Evolutionary conservation across 2,329 filamentous ascomycete genomes (phyloP), one percentile per base, ranked within the genome.

Genomic region (Curvularia eragrostidis): DNA sequence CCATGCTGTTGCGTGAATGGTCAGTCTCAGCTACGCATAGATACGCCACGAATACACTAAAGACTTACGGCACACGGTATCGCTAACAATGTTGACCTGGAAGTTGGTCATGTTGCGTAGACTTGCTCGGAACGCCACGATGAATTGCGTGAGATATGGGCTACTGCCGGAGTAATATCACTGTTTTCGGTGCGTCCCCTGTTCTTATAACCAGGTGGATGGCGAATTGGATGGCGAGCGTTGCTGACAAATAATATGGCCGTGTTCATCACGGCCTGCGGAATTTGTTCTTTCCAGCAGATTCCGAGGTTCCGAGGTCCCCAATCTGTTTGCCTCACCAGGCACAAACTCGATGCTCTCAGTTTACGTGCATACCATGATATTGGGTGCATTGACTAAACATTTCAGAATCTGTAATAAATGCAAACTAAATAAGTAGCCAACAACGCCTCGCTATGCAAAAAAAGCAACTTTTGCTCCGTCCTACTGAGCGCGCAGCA

Each of bases 31-130:
- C 8, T 19, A 5, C 3, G 9, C 13, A 15, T 18, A n/a, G 15
- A 36, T 43, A 24, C n/a, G 13, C 24, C 13, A n/a, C 8, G 5
- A 12, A 19, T 44, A 23, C 30, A 1, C 24, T 48, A 6, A 46
- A 38, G 34, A 67, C 81, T 69, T 81, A 85, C 65, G 91, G 90
- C 91, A 96, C 66, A 95, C 85, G 2, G 87, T 90, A 78, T 96
- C 93, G n/a, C 86, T 91, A 57, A 93, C 87, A 46, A 76, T 85
- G 58, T 89, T 86, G 77, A 96, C 90, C 61, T 87, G 85, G 80
- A 93, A 91, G 68, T 87, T 86, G 19, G 75, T 77, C 75, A 78
- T 78, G 54, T 49, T 75, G 63, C 62, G 65, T 30, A 75, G 18
- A 52, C 60, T 74, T 52, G 61, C 43, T 70, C 53, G 69, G 64